Evolutionary conservation across 169 alveolate genomes (phyloP).

Genomic region (Eimeria maxima): DNA sequence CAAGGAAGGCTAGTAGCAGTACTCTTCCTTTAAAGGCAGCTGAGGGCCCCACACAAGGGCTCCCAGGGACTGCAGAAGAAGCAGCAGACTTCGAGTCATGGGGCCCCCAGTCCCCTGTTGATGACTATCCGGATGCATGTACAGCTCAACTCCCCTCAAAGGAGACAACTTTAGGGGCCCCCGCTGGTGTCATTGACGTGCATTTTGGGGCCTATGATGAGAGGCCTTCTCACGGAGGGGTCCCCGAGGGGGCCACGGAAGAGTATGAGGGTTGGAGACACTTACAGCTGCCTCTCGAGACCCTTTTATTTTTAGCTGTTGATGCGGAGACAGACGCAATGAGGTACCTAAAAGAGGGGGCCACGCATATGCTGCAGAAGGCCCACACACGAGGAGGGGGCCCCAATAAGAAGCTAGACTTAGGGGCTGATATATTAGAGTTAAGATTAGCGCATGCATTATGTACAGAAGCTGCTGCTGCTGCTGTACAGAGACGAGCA

Average conservation of each 20-base stretch:
- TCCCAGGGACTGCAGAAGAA: background rate
- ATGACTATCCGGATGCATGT: background rate
- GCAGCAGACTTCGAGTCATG: constrained; percentile 27
- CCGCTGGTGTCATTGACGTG: background rate
- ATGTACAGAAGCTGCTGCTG: constrained; percentile 38
- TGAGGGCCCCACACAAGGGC: background rate
- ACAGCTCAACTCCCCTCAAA: background rate
- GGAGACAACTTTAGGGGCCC: background rate
- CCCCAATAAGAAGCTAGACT: background rate
- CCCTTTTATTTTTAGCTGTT: background rate
- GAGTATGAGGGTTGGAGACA: background rate
- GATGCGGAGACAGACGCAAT: constrained; percentile 33
- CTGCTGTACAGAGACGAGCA: constrained; percentile 41
- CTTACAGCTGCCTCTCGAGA: constrained; percentile 47
- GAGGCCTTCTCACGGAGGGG: constrained; percentile 3
- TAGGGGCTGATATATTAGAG: background rate
- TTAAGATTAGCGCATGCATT: constrained; percentile 4
- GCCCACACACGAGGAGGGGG: constrained; percentile 19
- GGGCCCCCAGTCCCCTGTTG: constrained; percentile 27
- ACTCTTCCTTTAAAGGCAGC: background rate
- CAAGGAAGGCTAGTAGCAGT: background rate
- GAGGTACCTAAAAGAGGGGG: constrained; percentile 30
- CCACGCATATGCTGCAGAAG: background rate
- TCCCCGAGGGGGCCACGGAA: background rate
- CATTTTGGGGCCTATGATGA: background rate